Percentiles rank a stretch among this genome's conserved stretches.
Evolutionary conservation across 345 rosid species (phyloP).

Genomic region (Euclidium syriacum): DNA sequence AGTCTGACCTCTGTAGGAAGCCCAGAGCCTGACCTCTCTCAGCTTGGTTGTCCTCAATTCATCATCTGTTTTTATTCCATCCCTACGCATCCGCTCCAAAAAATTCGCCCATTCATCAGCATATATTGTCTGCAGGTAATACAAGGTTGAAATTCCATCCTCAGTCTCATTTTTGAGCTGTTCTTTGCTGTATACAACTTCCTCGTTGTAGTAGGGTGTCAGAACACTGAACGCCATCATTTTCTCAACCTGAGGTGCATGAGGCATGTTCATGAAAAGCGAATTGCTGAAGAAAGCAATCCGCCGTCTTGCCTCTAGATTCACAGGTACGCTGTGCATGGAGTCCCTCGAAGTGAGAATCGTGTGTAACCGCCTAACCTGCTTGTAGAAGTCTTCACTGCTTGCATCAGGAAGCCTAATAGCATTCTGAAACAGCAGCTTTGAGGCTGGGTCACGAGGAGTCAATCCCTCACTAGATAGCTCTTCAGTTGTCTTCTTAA

Average conservation of each 20-base stretch:
- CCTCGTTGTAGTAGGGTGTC: constrained; percentile 93
- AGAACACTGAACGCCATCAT: constrained; percentile 97
- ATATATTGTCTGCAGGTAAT: constrained; percentile 88
- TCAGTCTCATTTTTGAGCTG: constrained; percentile 87
- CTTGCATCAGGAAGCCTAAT: constrained; percentile 64
- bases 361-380: constrained; percentile 82
- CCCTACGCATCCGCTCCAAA: constrained; percentile 84
- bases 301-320: constrained; percentile 92
- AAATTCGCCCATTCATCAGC: constrained; percentile 94
- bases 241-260: constrained; percentile 98
- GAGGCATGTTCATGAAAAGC: constrained; percentile 95
- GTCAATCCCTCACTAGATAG: constrained; percentile 68
- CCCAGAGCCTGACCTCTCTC: constrained; percentile 95
- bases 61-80: constrained; percentile 62
- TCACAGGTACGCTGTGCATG: constrained; percentile 73
- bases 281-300: constrained; percentile 97
- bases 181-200: constrained; percentile 81
- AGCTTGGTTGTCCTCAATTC: constrained; percentile 74
- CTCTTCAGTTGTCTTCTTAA: constrained; percentile 57
- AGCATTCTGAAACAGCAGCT: constrained; percentile 76
- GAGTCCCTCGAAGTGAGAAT: constrained; percentile 90
- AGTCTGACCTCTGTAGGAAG: constrained; percentile 97
- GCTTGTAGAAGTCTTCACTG: constrained; percentile 68
- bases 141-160: constrained; percentile 88
- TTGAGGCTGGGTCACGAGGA: constrained; percentile 67